Base-by-base conservation (phyloP, 768 basidiomycete genomes). In the Amanita inopinata region DNA sequence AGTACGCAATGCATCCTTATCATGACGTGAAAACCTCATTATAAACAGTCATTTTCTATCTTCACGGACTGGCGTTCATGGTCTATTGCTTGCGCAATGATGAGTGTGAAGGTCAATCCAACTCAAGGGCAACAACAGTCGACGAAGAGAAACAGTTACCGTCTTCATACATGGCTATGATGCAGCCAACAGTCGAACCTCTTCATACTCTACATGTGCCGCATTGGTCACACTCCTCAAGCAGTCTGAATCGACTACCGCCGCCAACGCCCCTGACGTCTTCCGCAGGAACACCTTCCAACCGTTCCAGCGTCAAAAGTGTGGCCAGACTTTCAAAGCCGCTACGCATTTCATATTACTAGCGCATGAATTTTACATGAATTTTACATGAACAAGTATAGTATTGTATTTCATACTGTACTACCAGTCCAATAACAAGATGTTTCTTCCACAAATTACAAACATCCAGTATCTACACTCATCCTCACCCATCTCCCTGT, bases 41-140 rank as follows among this genome's bases (percentile, higher is more conserved):
- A 44, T 57, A 32, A 15, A 27, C 33, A 76, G 75, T 74, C 31
- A 20, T 66, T n/a, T 17, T 60, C 14, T 76, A 77, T 43, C 54
- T 62, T 5, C 45, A 42, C n/a, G 65, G 66, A 34, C 66, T 77
- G 38, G 60, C 58, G 9, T 14, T 59, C 12, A 54, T 65, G 45
- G 55, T 66, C 32, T 62, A 59, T 50, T 61, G 64, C 40, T 60
- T 62, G 15, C 35, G 49, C 17, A 42, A 38, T 40, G 40, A 14
- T 12, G 40, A 37, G 18, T 27, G 28, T 30, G 23, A 32, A 27
- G 22, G 38, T 24, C n/a, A n/a, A n/a, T n/a, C n/a, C n/a, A n/a
- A n/a, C n/a, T 11, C 9, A 28, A 28, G 38, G 15, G 15, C 11
- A 20, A 18, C 12, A 9, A 10, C 4, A 17, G 14, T 7, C 10